Conservation (phyloP, 805 yeast genomes). For the Gaillardinia entomophila region DNA sequence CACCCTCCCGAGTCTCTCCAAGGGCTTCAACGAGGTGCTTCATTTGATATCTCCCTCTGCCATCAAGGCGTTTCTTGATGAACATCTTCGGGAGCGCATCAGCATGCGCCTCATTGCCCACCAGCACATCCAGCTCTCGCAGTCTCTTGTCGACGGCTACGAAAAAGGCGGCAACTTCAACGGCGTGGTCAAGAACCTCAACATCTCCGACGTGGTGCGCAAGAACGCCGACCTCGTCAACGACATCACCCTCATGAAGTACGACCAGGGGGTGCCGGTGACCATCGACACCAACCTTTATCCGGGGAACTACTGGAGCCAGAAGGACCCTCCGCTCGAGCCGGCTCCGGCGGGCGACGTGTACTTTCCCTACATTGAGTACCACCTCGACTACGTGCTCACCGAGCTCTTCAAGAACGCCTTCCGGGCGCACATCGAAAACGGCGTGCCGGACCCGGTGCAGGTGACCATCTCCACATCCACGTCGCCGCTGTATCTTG, state of each 20-base stretch:
- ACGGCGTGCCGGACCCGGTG: conserved; percentile 34
- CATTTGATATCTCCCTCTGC: conserved; percentile 40
- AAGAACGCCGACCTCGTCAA: conserved; percentile 70
- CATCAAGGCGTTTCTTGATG: conserved; percentile 60
- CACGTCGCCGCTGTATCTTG: conserved; percentile 37
- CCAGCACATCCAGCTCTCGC: conserved; percentile 68
- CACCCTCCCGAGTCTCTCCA: conserved; percentile 73
- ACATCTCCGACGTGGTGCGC: conserved; percentile 57
- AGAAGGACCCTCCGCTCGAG: conserved; percentile 15
- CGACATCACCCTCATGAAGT: conserved; percentile 77
- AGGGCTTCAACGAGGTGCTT: conserved; percentile 70
- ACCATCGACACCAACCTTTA: conserved; percentile 41
- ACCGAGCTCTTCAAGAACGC: conserved; percentile 86
- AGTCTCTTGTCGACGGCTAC: conserved; percentile 25
- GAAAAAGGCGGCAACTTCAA: conserved; percentile 48
- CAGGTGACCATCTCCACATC: conserved; percentile 32
- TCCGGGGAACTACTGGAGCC: conserved; percentile 22
- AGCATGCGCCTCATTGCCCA: conserved; percentile 82
- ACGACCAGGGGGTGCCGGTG: conserved; percentile 66
- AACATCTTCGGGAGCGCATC: conserved; percentile 77
- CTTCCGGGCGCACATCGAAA: conserved; percentile 82
- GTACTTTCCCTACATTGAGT: conserved; percentile 74
- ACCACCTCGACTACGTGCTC: conserved; percentile 81
- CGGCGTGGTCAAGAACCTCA: conserved; percentile 57
- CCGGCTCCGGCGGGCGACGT: conserved; percentile 11